phyloP scores from a whole-genome alignment of 331 rosid species.

The Arachis monticola region DNA sequence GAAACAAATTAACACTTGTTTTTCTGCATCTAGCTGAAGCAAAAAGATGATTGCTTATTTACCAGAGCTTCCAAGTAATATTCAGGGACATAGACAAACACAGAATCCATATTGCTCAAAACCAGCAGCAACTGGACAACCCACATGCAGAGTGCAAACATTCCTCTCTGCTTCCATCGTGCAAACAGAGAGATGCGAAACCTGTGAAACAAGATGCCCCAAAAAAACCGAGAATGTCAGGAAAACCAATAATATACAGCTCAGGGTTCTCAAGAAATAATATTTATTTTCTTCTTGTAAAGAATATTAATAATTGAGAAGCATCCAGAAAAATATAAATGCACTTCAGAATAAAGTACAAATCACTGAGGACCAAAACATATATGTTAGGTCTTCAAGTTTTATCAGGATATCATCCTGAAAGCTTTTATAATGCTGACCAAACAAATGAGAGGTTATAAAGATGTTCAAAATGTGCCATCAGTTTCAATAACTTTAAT shows the following conservation, averaged over 20 bases:
- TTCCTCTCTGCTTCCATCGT: slow-evolving; percentile 96
- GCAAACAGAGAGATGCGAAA: slow-evolving; percentile 80
- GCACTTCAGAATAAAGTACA: no score
- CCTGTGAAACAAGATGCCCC: slow-evolving; percentile 51
- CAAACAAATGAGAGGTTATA: no score
- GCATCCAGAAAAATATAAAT: no score
- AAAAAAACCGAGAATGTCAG: slow-evolving; percentile 10
- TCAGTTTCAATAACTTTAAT: no score
- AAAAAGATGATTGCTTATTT: slow-evolving; percentile 41
- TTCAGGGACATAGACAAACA: slow-evolving; percentile 84
- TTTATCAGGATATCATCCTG: no score
- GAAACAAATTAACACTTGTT: background rate
- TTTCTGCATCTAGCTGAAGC: slow-evolving; percentile 8
- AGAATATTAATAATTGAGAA: no score
- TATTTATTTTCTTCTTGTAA: background rate
- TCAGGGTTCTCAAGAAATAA: slow-evolving; percentile 5
- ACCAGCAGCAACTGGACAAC: slow-evolving; percentile 91
- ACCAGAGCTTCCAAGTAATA: slow-evolving; percentile 92
- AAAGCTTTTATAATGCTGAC: no score
- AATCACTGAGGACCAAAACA: no score
- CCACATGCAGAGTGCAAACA: slow-evolving; percentile 99
- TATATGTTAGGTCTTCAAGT: no score
- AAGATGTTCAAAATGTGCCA: no score
- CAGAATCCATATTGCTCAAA: slow-evolving; percentile 81
- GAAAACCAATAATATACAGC: slow-evolving; percentile 18